phyloP scores from a whole-genome alignment of 2,329 filamentous ascomycete genomes.

The Venturia pyrina region DNA sequence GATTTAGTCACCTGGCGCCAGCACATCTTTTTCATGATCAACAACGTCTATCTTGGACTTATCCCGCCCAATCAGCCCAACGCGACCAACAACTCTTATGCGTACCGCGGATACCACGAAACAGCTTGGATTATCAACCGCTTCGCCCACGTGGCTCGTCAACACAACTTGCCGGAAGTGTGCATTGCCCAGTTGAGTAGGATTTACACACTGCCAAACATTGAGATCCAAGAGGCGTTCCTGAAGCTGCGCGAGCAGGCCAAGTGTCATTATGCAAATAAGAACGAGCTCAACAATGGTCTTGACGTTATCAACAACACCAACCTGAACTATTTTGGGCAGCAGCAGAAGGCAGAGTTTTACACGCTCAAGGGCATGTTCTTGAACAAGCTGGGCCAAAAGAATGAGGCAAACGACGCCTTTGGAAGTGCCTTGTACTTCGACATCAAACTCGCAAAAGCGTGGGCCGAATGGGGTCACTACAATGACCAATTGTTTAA shows the following conservation, averaged over 20 bases:
- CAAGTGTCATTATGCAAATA: slow-evolving; percentile 97
- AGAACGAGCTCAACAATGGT: slow-evolving; percentile 80
- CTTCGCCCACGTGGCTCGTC: slow-evolving; percentile 93
- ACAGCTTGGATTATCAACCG: slow-evolving; percentile 99
- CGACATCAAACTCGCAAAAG: slow-evolving; percentile 89
- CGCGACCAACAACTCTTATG: slow-evolving; percentile 73
- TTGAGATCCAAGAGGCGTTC: slow-evolving; percentile 99
- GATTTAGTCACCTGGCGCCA: slow-evolving; percentile 99
- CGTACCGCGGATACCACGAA: slow-evolving; percentile 95
- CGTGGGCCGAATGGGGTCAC: slow-evolving; percentile 98
- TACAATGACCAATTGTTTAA: slow-evolving; percentile 98
- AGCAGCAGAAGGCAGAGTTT: slow-evolving; percentile 95
- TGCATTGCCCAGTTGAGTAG: slow-evolving; percentile 95
- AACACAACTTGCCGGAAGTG: slow-evolving; percentile 92
- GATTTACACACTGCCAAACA: slow-evolving; percentile 97
- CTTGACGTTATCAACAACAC: slow-evolving; percentile 99
- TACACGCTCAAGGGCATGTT: slow-evolving; percentile 99
- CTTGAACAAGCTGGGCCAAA: slow-evolving; percentile 82
- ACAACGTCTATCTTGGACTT: slow-evolving; percentile 79
- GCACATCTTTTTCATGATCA: slow-evolving; percentile 97
- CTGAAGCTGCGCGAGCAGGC: slow-evolving; percentile 97
- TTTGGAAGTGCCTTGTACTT: slow-evolving; percentile 95
- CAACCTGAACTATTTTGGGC: slow-evolving; percentile 95
- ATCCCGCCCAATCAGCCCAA: slow-evolving; percentile 50
- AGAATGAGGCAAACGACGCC: slow-evolving; percentile 83